These are phyloP conservation scores for Hsuehochloa calcarea DNA, from an alignment of 176 grass and related monocot species.

Conservation along the genomic window DNA sequence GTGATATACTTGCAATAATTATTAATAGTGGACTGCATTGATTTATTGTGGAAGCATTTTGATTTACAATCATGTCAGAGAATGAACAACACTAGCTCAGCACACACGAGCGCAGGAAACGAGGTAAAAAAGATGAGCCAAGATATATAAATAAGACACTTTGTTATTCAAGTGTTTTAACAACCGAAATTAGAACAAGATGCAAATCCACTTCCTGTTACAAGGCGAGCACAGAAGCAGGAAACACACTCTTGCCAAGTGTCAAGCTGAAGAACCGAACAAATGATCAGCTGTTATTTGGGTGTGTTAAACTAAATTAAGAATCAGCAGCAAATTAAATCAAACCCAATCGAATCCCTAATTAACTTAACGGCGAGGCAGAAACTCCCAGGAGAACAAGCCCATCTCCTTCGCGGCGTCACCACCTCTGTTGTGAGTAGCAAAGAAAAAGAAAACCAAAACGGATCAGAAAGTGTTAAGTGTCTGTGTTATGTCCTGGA, in stretches of 20 bases:
- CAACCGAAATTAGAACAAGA: conserved; percentile 26
- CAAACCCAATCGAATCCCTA: conserved; percentile 24
- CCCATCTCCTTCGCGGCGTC: conserved; percentile 61
- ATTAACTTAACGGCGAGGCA: conserved; percentile 33
- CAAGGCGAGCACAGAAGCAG: conserved; percentile 29
- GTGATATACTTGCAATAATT: neutral
- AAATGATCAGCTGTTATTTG: conserved; percentile 51
- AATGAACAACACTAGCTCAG: neutral
- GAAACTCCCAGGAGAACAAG: conserved; percentile 81
- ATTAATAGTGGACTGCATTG: neutral
- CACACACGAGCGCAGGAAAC: too few relatives aligned
- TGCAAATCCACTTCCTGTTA: conserved; percentile 36
- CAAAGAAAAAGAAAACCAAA: conserved; percentile 28
- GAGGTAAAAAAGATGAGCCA: too few relatives aligned
- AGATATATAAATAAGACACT: neutral
- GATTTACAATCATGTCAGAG: neutral
- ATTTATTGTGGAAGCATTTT: neutral
- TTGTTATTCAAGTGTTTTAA: conserved; percentile 41
- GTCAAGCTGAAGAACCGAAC: conserved; percentile 34
- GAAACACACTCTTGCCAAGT: neutral
- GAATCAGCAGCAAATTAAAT: conserved; percentile 16
- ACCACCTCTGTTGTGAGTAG: conserved; percentile 41
- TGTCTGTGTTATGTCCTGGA: conserved; percentile 85
- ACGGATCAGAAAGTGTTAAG: conserved; percentile 35
- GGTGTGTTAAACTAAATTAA: conserved; percentile 32